Evolutionary conservation across 306 rosid species (phyloP).

Genomic region (Malus orientalis): DNA sequence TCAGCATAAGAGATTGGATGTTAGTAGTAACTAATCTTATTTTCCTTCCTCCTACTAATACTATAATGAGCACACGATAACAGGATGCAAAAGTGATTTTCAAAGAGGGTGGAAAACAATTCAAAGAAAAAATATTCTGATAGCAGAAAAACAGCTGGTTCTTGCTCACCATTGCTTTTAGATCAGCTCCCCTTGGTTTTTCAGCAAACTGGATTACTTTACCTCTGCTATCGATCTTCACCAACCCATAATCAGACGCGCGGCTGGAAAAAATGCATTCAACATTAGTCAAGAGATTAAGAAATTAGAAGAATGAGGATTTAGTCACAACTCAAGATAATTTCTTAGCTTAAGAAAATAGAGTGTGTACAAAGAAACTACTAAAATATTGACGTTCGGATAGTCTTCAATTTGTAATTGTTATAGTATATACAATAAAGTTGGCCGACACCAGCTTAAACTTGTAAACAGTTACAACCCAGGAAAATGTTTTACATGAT

Average conservation of each 20-base stretch:
- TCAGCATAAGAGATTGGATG: too few relatives aligned
- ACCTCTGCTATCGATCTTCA: constrained; percentile 68
- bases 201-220: constrained; percentile 59
- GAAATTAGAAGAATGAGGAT: background rate
- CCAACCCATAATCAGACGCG: constrained; percentile 80
- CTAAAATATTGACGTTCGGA: background rate
- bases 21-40: too few relatives aligned
- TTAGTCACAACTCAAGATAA: too few relatives aligned
- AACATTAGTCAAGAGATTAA: background rate
- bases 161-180: constrained; percentile 67
- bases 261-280: constrained; percentile 50
- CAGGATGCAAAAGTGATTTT: background rate
- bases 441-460: background rate
- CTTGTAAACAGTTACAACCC: background rate
- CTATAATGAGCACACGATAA: background rate
- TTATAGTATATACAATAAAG: background rate
- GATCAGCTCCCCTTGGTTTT: constrained; percentile 64
- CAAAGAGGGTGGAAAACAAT: background rate
- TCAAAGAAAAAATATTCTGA: too few relatives aligned
- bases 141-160: background rate
- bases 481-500: background rate
- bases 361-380: background rate
- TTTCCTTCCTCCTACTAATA: background rate
- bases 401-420: background rate
- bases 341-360: too few relatives aligned